Evolutionary conservation across 257 asterid species (phyloP).

Genomic region (Ilex asprella): DNA sequence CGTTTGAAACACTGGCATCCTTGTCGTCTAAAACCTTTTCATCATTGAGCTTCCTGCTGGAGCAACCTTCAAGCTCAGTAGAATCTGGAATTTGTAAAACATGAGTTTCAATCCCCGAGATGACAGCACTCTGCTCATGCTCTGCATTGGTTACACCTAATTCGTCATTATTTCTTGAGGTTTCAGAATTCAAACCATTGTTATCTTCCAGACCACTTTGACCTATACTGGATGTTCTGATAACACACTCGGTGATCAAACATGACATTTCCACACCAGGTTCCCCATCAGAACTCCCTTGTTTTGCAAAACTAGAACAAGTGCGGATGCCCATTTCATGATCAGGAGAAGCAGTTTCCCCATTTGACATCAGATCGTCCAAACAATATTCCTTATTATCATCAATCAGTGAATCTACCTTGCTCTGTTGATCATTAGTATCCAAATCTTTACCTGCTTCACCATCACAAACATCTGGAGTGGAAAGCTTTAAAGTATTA

Average conservation of each 20-base stretch:
- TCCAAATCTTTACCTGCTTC: conserved; percentile 15
- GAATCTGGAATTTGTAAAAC: not conserved
- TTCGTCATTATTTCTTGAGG: conserved; percentile 4
- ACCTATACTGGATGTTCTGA: conserved; percentile 16
- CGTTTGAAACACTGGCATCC: conserved; percentile 9
- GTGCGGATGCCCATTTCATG: conserved; percentile 14
- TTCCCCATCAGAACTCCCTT: conserved; percentile 17
- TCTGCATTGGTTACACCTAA: conserved; percentile 16
- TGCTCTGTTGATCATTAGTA: conserved; percentile 9
- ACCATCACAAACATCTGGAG: conserved; percentile 21
- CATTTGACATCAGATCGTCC: not conserved
- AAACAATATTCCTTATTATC: not conserved
- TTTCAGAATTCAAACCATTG: conserved; percentile 17
- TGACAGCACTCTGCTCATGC: conserved; percentile 13
- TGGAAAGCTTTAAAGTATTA: conserved; percentile 17
- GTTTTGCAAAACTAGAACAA: conserved; percentile 16
- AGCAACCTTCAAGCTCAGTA: not conserved
- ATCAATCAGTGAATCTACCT: conserved; percentile 7
- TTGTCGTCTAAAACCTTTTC: conserved; percentile 9
- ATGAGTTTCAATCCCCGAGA: conserved; percentile 22
- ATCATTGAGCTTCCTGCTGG: not conserved
- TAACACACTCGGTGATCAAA: conserved; percentile 18
- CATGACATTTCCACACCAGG: conserved; percentile 25
- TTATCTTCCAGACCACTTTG: conserved; percentile 20
- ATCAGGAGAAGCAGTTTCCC: conserved; percentile 15